A percentile compares a stretch with the other conserved stretches of the same genome.
phyloP scores from a whole-genome alignment of 106 monocot genomes.

The Dendrobium officinale region DNA sequence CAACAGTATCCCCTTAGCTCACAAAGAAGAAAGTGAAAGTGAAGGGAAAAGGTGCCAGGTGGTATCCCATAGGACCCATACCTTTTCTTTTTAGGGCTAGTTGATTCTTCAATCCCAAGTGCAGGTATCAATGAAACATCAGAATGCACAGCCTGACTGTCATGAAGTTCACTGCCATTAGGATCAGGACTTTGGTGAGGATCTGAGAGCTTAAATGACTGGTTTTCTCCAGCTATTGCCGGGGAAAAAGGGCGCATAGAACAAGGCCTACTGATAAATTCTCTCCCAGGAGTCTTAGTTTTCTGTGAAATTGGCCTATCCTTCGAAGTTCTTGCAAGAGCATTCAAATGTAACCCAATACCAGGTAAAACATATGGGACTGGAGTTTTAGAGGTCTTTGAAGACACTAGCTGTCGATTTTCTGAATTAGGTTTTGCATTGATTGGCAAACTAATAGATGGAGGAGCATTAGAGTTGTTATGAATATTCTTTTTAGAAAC shows the following conservation, averaged over 20 bases:
- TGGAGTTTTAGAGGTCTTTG: slow-evolving; percentile 26
- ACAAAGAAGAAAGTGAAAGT: background rate
- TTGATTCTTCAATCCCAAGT: slow-evolving; percentile 27
- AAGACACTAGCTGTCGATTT: slow-evolving; percentile 9
- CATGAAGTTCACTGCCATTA: slow-evolving; percentile 16
- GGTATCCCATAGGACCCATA: slow-evolving; percentile 9
- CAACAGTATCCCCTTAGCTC: background rate
- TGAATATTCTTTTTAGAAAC: slow-evolving; percentile 21
- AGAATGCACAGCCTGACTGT: slow-evolving; percentile 26
- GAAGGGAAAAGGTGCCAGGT: background rate
- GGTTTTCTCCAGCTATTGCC: slow-evolving; percentile 15
- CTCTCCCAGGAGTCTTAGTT: slow-evolving; percentile 26
- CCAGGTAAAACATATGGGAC: slow-evolving; percentile 41
- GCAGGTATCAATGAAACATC: slow-evolving; percentile 24
- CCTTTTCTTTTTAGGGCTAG: slow-evolving; percentile 77
- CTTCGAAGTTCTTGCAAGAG: slow-evolving; percentile 55
- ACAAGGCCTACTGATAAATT: slow-evolving; percentile 18
- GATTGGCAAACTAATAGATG: slow-evolving; percentile 22
- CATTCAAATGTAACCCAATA: slow-evolving; percentile 93
- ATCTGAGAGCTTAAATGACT: slow-evolving; percentile 14
- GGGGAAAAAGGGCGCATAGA: slow-evolving; percentile 21
- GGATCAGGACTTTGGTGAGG: slow-evolving; percentile 16
- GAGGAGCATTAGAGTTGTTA: slow-evolving; percentile 10
- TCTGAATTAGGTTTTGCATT: slow-evolving; percentile 25
- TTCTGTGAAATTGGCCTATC: slow-evolving; percentile 37